Evolutionary conservation across 2,329 filamentous ascomycete genomes (phyloP).

Genomic region (Tolypocladium ovalisporum): DNA sequence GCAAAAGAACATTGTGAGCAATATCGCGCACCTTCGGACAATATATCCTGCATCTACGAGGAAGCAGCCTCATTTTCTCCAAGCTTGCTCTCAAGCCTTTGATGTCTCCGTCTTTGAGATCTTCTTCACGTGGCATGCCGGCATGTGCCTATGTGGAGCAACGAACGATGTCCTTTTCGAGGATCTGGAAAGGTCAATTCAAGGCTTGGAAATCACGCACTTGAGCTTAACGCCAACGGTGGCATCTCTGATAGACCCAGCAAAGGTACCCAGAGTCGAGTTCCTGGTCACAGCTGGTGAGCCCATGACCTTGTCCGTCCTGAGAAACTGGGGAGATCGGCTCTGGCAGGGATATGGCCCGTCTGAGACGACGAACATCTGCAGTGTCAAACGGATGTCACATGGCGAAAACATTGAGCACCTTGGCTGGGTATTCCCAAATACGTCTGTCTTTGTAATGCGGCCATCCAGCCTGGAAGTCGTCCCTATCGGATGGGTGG

Average conservation of each 20-base stretch:
- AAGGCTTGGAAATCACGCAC: constrained; percentile 57
- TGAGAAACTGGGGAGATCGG: constrained; percentile 55
- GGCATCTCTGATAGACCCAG: constrained; percentile 60
- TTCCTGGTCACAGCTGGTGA: constrained; percentile 79
- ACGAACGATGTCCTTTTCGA: constrained; percentile 63
- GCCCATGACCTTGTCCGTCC: constrained; percentile 61
- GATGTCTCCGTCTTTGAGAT: constrained; percentile 88
- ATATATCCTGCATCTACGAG: constrained; percentile 47
- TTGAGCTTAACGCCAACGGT: constrained; percentile 80
- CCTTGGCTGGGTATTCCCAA: constrained; percentile 63
- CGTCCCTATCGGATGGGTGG: constrained; percentile 60
- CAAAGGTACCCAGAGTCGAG: constrained; percentile 57
- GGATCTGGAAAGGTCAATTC: constrained; percentile 59
- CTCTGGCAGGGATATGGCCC: constrained; percentile 78
- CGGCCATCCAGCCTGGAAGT: constrained; percentile 31
- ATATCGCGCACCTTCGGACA: constrained; percentile 54
- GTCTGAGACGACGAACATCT: constrained; percentile 82
- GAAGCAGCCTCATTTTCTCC: constrained; percentile 51
- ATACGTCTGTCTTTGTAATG: constrained; percentile 65
- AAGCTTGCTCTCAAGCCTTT: constrained; percentile 76
- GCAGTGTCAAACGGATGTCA: constrained; percentile 58
- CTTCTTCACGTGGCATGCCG: constrained; percentile 70
- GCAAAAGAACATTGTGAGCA: constrained; percentile 64
- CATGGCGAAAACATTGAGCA: constrained; percentile 54
- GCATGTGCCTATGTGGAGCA: constrained; percentile 69